Base-by-base conservation (phyloP, 345 rosid species). In the Eucalyptus marginata region DNA sequence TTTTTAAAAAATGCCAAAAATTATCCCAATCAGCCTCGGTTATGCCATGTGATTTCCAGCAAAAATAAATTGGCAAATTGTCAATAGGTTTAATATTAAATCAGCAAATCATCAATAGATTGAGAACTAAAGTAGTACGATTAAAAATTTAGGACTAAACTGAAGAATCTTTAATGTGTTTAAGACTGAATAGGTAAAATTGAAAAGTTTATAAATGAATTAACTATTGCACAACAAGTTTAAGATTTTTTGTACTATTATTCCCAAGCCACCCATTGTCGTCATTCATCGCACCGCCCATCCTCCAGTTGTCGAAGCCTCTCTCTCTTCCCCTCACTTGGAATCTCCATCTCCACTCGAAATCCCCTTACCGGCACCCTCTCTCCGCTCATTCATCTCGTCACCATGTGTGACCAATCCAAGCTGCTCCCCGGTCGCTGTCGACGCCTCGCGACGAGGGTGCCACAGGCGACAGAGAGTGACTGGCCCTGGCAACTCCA, bases 21-120 rank as follows among this genome's bases (percentile, higher is more conserved):
- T 27, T 12, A 27, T 59, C 0, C 16, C 7, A 1, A 59, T 1
- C 1, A 27, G 2, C 7, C 3, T 27, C 1, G 4, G 7, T 12
- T 27, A 27, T 27, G 8, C 1, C 66, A 59, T 12, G 13, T 56
- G 62, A 56, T 24, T 56, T 24, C 3, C 3, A 56, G 3, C 62
- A 22, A 56, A 56, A 56, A 56, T 56, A 52, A 52, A 52, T 52
- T 18, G 25, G 58, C 25, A 52, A 52, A 7, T 52, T 1, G 1
- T 56, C 6, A 22, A 56, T 8, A 56, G 0, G 1, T 56, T 56
- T 24, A 59, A 1, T 6, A 59, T 13, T 59, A 59, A 12, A 27
- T 59, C 7, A 6, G 7, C 33, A 27, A 62, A 62, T 27, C 2
- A 7, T 62, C 8, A 29, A 13, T 27, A 62, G 7, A 29, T 62